phyloP scores from a whole-genome alignment of 2,329 filamentous ascomycete genomes.

The Epichloe gansuensis region DNA sequence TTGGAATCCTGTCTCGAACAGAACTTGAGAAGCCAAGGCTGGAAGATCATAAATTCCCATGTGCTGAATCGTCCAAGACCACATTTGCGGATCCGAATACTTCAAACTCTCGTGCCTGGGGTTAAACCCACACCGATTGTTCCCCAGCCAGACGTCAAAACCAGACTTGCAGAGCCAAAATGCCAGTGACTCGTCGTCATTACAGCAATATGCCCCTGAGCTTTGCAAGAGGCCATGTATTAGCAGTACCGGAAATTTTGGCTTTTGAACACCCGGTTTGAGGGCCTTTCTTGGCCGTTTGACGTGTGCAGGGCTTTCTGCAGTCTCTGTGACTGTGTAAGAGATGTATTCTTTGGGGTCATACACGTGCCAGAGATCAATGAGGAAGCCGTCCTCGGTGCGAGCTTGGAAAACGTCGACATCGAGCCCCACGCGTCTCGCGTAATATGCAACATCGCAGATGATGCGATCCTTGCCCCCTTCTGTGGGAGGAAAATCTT shows the following conservation, averaged over 20 bases:
- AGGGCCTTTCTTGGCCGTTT: conserved; percentile 26
- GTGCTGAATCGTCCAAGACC: conserved; percentile 91
- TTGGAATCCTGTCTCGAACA: conserved; percentile 68
- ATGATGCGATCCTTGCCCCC: conserved; percentile 67
- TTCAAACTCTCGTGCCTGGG: conserved; percentile 62
- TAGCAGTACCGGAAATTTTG: conserved; percentile 71
- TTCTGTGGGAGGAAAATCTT: conserved; percentile 61
- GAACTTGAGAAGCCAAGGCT: conserved; percentile 65
- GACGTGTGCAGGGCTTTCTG: background rate
- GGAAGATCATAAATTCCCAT: conserved; percentile 86
- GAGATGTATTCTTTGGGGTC: conserved; percentile 60
- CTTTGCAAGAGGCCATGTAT: conserved; percentile 84
- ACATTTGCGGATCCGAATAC: conserved; percentile 76
- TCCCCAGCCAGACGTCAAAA: conserved; percentile 91
- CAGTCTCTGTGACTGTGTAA: background rate
- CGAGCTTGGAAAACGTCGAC: conserved; percentile 73
- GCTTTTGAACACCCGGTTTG: conserved; percentile 27
- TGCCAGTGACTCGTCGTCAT: conserved; percentile 78
- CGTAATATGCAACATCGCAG: conserved; percentile 76
- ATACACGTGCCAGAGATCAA: conserved; percentile 80
- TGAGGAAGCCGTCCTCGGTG: conserved; percentile 87
- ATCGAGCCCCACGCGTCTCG: conserved; percentile 73
- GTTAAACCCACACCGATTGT: conserved; percentile 77
- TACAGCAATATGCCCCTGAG: conserved; percentile 76
- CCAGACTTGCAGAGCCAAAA: conserved; percentile 88